Evolutionary conservation across 371 early-diverging fungal species (phyloP).

Genomic region (Basidiobolus meristosporus): DNA sequence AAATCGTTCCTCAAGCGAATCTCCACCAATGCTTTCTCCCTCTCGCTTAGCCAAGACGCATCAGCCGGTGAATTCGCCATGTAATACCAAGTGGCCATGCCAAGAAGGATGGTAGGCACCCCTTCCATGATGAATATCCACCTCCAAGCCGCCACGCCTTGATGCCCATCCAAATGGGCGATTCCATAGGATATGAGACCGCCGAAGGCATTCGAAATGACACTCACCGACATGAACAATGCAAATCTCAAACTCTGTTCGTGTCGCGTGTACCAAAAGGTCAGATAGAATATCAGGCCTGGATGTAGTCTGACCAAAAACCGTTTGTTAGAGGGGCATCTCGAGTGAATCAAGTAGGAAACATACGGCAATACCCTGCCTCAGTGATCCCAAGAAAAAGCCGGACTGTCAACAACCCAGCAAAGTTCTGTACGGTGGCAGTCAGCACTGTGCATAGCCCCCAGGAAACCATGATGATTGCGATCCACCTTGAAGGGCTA

Average conservation of each 20-base stretch:
- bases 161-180: slow-evolving; percentile 26
- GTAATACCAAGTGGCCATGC: neutral
- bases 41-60: neutral
- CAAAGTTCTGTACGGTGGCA: slow-evolving; percentile 19
- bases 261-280: slow-evolving; percentile 50
- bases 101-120: slow-evolving; percentile 1
- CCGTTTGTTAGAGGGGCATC: neutral
- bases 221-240: slow-evolving; percentile 34
- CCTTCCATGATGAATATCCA: slow-evolving; percentile 12
- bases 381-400: slow-evolving; percentile 27
- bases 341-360: no score
- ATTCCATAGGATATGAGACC: slow-evolving; percentile 31
- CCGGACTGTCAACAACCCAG: slow-evolving; percentile 28
- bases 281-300: slow-evolving; percentile 46
- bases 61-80: neutral
- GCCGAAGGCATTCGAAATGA: slow-evolving; percentile 51
- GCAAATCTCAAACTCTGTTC: slow-evolving; percentile 56
- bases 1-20: neutral
- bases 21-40: neutral
- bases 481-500: slow-evolving; percentile 2
- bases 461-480: slow-evolving; percentile 32
- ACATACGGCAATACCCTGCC: neutral
- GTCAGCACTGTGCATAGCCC: slow-evolving; percentile 33
- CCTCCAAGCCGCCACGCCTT: slow-evolving; percentile 23
- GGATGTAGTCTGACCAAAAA: slow-evolving; percentile 28